A percentile compares a stretch with the other conserved stretches of the same genome.
These are phyloP conservation scores for Cystofilobasidium ferigula DNA, from an alignment of 768 basidiomycete genomes.

Conservation along the genomic window DNA sequence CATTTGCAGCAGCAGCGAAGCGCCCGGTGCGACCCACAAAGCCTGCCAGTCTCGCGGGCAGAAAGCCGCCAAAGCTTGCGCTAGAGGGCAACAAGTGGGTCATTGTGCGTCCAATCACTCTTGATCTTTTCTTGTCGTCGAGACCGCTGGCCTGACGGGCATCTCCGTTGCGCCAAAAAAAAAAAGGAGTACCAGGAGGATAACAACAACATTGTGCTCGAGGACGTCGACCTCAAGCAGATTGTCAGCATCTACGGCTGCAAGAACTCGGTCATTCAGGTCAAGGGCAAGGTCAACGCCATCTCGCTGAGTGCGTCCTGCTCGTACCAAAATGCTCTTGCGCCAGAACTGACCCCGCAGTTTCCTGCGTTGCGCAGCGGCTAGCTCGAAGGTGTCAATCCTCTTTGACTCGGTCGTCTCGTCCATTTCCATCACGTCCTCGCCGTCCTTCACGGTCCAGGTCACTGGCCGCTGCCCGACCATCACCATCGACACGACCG, in stretches of 20 bases:
- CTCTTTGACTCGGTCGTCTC: slow-evolving; percentile 91
- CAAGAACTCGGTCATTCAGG: slow-evolving; percentile 67
- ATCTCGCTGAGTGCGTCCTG: slow-evolving; percentile 62
- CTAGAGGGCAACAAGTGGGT: slow-evolving; percentile 90
- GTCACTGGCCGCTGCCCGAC: slow-evolving; percentile 83
- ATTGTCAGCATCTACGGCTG: slow-evolving; percentile 80
- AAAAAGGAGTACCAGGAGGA: slow-evolving; percentile 83
- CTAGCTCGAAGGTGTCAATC: slow-evolving; percentile 75
- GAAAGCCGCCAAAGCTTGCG: slow-evolving; percentile 81
- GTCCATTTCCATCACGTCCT: slow-evolving; percentile 72
- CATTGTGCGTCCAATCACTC: slow-evolving; percentile 49
- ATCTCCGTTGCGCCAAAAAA: background rate
- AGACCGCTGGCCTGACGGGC: background rate
- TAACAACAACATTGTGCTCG: slow-evolving; percentile 57
- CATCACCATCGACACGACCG: slow-evolving; percentile 85
- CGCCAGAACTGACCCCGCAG: background rate
- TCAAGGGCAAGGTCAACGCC: slow-evolving; percentile 92
- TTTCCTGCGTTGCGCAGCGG: slow-evolving; percentile 46
- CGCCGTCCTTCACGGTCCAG: slow-evolving; percentile 86
- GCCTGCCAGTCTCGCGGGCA: slow-evolving; percentile 67
- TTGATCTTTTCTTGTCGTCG: background rate
- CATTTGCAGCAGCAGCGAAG: slow-evolving; percentile 34
- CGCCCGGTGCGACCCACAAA: slow-evolving; percentile 66
- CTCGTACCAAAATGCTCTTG: no score
- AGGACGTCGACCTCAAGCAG: slow-evolving; percentile 66